Evolutionary conservation across 179 eudicot genomes (phyloP).

Genomic region (Actinidia arguta): DNA sequence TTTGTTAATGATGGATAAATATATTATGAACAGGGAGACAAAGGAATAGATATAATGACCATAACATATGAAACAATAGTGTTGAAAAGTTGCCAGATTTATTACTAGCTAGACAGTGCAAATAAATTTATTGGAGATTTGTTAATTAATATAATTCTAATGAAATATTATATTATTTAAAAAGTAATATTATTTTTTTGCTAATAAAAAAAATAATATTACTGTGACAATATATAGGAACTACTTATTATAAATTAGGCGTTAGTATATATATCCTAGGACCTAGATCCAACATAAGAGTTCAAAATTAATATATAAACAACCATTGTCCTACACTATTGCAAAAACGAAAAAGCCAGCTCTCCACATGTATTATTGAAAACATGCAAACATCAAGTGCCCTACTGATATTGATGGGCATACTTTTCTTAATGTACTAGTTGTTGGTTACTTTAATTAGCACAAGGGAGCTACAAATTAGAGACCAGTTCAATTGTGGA

Average conservation of each 20-base stretch:
- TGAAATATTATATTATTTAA: too few relatives aligned
- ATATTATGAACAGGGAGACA: too few relatives aligned
- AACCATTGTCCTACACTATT: neutral
- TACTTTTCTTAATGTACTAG: neutral
- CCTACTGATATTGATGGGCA: constrained; percentile 19
- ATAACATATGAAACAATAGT: too few relatives aligned
- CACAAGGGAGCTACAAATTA: neutral
- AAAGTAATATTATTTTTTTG: too few relatives aligned
- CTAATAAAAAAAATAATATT: too few relatives aligned
- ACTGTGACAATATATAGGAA: neutral
- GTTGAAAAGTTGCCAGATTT: too few relatives aligned
- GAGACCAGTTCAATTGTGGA: neutral
- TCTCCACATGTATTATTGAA: constrained; percentile 13
- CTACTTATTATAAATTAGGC: neutral
- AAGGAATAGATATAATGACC: too few relatives aligned
- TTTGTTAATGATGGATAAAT: too few relatives aligned
- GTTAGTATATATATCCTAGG: too few relatives aligned
- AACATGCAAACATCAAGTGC: constrained; percentile 7
- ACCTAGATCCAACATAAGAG: neutral
- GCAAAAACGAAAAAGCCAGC: constrained; percentile 9
- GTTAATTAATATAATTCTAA: too few relatives aligned
- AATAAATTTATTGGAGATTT: too few relatives aligned
- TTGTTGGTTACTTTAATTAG: neutral
- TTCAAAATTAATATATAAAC: constrained; percentile 1
- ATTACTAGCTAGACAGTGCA: too few relatives aligned